Evolutionary conservation across 345 rosid species (phyloP).

Genomic region (Durio zibethinus): DNA sequence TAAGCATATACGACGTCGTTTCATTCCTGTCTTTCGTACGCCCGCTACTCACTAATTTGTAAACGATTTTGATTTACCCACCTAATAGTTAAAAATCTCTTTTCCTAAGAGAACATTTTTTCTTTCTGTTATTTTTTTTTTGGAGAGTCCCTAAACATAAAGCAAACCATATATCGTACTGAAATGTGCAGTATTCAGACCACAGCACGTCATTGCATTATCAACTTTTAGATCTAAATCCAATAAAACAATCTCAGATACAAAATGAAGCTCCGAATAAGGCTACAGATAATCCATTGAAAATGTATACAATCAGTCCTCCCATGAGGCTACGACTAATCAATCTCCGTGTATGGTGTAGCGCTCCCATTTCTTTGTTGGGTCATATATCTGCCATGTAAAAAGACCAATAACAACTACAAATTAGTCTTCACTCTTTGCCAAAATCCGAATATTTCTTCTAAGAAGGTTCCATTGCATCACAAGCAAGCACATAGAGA

Average conservation of each 20-base stretch:
- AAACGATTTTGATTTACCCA: neutral
- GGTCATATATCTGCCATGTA: neutral
- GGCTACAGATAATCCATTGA: neutral
- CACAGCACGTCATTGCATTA: neutral
- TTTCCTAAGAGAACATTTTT: too few relatives aligned
- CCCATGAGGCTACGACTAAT: neutral
- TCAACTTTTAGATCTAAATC: neutral
- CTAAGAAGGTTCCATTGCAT: neutral
- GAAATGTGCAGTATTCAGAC: too few relatives aligned
- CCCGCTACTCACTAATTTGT: too few relatives aligned
- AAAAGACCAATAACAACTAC: neutral
- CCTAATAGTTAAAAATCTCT: neutral
- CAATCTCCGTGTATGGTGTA: constrained; percentile 13
- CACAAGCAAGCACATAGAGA: neutral
- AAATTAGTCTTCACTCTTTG: neutral
- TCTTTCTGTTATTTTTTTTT: too few relatives aligned
- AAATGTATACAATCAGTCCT: neutral
- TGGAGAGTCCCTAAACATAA: neutral
- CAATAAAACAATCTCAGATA: neutral
- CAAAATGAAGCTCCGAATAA: neutral
- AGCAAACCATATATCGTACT: too few relatives aligned
- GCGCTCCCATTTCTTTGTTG: constrained; percentile 10
- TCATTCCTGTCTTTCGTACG: too few relatives aligned
- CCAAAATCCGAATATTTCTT: neutral
- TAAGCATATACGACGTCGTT: constrained; percentile 2